These are phyloP conservation scores for Xylaria sp. DNA, from an alignment of 2,329 filamentous ascomycete genomes.

Conservation along the genomic window DNA sequence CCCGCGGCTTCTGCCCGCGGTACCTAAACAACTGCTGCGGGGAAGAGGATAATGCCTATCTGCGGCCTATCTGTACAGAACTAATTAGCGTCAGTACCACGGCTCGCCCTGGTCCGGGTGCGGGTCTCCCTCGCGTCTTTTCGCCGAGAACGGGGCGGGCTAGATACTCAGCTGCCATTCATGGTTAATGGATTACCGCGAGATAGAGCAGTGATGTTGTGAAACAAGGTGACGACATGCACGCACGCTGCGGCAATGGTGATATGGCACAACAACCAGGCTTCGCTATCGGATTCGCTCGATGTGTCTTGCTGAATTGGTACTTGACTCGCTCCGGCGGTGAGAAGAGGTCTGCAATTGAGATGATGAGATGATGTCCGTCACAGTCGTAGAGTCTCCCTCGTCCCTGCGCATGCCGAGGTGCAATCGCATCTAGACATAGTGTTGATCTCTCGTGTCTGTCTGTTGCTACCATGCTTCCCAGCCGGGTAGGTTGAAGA, in stretches of 20 bases:
- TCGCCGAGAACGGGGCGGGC: slow-evolving; percentile 15
- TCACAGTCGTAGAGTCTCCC: neutral
- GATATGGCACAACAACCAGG: too few species aligned
- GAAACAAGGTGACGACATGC: slow-evolving; percentile 15
- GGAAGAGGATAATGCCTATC: slow-evolving; percentile 4
- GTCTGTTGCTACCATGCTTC: neutral
- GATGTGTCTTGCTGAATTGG: too few species aligned
- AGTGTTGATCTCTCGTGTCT: too few species aligned
- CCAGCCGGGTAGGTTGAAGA: neutral
- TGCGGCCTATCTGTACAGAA: slow-evolving; percentile 16
- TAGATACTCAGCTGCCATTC: slow-evolving; percentile 22
- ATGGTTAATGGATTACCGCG: slow-evolving; percentile 22
- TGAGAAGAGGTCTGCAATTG: too few species aligned
- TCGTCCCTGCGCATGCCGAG: neutral
- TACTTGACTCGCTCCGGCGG: too few species aligned
- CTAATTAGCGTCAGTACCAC: slow-evolving; percentile 4
- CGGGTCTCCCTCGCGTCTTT: slow-evolving; percentile 24
- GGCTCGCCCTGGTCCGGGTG: slow-evolving; percentile 3
- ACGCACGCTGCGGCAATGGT: neutral
- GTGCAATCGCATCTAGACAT: neutral
- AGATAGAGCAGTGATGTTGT: slow-evolving; percentile 8
- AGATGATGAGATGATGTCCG: too few species aligned
- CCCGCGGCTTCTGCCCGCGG: neutral
- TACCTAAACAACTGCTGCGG: neutral
- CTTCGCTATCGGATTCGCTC: too few species aligned